Percentiles rank a stretch among this genome's conserved stretches.
Evolutionary conservation across 2,329 filamentous ascomycete genomes (phyloP).

Genomic region (Fusarium nygamai): DNA sequence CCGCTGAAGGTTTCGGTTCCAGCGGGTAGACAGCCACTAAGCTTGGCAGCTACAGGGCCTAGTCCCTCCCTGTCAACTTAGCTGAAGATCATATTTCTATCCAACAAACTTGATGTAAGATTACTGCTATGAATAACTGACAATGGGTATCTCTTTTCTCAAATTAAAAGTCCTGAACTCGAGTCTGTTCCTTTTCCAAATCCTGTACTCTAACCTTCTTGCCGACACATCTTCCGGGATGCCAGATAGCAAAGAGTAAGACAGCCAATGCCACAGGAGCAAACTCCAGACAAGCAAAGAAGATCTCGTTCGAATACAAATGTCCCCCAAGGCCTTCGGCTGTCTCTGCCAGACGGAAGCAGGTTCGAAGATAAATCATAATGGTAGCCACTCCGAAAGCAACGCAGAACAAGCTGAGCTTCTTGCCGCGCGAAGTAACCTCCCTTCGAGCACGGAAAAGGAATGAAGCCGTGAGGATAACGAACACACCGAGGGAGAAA

Average conservation of each 20-base stretch:
- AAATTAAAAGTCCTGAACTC: slow-evolving; percentile 25
- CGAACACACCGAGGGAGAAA: slow-evolving; percentile 60
- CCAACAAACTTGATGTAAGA: neutral
- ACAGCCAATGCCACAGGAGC: slow-evolving; percentile 62
- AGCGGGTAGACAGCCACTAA: slow-evolving; percentile 25
- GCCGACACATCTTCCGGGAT: slow-evolving; percentile 45
- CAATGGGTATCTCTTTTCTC: neutral
- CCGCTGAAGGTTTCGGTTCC: neutral
- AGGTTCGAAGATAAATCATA: slow-evolving; percentile 62
- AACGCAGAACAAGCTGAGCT: slow-evolving; percentile 52
- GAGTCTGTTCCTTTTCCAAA: slow-evolving; percentile 28
- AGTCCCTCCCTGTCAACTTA: no score
- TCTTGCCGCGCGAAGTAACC: slow-evolving; percentile 34
- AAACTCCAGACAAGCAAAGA: slow-evolving; percentile 65
- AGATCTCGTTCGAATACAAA: slow-evolving; percentile 61
- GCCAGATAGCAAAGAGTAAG: slow-evolving; percentile 52
- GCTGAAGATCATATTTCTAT: neutral
- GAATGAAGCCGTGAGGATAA: slow-evolving; percentile 55
- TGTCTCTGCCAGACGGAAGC: slow-evolving; percentile 65
- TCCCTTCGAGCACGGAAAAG: slow-evolving; percentile 49
- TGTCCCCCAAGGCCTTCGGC: slow-evolving; percentile 57
- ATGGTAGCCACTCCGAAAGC: slow-evolving; percentile 57
- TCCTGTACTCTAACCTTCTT: slow-evolving; percentile 34
- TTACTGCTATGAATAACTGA: neutral
- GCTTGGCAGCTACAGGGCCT: neutral